A percentile compares a stretch with the other conserved stretches of the same genome.
Conservation (phyloP, 2,329 filamentous ascomycete genomes). For the Fusarium decemcellulare region DNA sequence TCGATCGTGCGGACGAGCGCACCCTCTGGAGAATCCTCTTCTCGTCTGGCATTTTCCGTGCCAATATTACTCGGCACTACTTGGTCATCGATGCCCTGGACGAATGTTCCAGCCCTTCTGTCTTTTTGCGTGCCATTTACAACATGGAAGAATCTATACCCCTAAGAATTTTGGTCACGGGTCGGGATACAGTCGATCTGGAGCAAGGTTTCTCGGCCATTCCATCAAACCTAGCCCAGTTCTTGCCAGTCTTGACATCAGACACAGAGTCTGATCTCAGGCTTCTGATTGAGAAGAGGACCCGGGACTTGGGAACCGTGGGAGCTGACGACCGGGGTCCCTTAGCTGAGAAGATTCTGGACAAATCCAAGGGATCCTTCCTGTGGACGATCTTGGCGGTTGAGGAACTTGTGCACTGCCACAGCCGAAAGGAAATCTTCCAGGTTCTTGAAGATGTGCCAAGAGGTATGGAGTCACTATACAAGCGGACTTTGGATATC, state of each 20-base stretch:
- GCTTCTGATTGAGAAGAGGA: conserved; percentile 21
- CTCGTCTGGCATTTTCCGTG: conserved; percentile 21
- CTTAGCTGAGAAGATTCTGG: conserved; percentile 49
- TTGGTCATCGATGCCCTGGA: conserved; percentile 47
- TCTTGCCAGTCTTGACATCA: conserved; percentile 14
- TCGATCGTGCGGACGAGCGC: conserved; percentile 48
- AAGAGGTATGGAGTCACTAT: conserved; percentile 53
- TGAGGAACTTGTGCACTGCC: conserved; percentile 46
- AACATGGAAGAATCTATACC: conserved; percentile 34
- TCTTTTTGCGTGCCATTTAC: conserved; percentile 44
- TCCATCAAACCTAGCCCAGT: conserved; percentile 17
- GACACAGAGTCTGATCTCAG: conserved; percentile 39
- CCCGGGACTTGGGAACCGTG: conserved; percentile 4
- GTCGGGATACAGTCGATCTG: conserved; percentile 45
- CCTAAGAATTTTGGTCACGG: conserved; percentile 48
- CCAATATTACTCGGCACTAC: conserved; percentile 44
- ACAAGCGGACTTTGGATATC: conserved; percentile 48
- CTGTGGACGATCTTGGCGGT: conserved; percentile 54
- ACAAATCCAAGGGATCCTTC: conserved; percentile 54
- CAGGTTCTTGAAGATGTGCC: conserved; percentile 49
- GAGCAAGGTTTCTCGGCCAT: conserved; percentile 22
- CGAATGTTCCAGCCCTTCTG: conserved; percentile 36
- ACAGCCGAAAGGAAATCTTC: conserved; percentile 49
- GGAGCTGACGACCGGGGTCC: conserved; percentile 34
- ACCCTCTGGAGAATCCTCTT: conserved; percentile 39